Evolutionary conservation across 352 stramenopile species (phyloP), one percentile per base, ranked within the genome.

Genomic region (Globisporangium echinulatum): DNA sequence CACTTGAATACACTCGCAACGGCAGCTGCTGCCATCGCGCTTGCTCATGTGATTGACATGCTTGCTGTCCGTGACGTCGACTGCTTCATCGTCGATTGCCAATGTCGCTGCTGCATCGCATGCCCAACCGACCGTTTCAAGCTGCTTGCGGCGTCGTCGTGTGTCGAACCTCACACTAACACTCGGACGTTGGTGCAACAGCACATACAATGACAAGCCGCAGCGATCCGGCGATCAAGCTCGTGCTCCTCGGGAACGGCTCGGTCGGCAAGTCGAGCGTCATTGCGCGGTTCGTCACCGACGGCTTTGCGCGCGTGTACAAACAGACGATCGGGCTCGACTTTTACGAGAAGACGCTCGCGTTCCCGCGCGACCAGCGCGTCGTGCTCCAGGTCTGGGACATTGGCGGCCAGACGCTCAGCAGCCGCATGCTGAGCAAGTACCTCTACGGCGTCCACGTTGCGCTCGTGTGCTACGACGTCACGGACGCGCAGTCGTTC

Each of bases 321-420:
- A 92, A 90, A 59, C 85, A 96, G 61, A 96, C 85, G 0, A 80
- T 96, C 53, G 82, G 85, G 7, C 66, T 94, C 15, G 87, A 94
- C 68, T 94, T 94, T 57, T 96, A 83, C 61, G 83, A 95, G 70
- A 94, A 94, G 65, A 88, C 84, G 59, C 72, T 95, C 13, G 62
- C 79, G 40, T 76, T 94, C 13, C 72, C 82, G n/a, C 76, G 81
- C 7, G 81, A 91, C 61, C 72, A 92, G 62, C 69, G 75, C 0
- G 75, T 90, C 36, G 75, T 92, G 49, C 70, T 96, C 19, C 82
- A 96, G 59, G 77, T 96, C 7, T 95, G 85, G 85, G 88, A 96
- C 71, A 95, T 96, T 52, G 88, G 86, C 15, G 85, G 87, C 8
- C 88, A 96, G 63, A 93, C 73, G n/a, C 90, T 92, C 60, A 82